Evolutionary conservation across 805 yeast species (phyloP).

Genomic region (Saccharomycopsis sp.): DNA sequence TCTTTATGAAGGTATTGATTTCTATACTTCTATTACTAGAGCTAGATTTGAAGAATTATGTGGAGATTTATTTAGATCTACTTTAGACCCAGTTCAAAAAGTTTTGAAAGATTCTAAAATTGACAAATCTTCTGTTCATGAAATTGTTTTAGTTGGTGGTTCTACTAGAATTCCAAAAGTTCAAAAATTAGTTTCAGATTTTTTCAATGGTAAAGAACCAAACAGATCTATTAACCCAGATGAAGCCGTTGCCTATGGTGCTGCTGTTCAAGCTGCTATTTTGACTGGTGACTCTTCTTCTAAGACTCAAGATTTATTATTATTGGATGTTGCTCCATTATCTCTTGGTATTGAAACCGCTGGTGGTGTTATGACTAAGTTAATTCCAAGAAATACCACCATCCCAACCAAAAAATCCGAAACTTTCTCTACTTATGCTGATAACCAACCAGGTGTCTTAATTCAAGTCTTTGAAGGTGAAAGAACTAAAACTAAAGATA

Average conservation of each 20-base stretch:
- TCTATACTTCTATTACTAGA: constrained; percentile 96
- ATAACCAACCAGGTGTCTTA: constrained; percentile 99
- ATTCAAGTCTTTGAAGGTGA: constrained; percentile 98
- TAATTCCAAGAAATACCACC: constrained; percentile 97
- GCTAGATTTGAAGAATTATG: constrained; percentile 98
- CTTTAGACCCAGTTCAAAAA: constrained; percentile 93
- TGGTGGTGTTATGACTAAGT: constrained; percentile 99
- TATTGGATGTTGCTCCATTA: constrained; percentile 98
- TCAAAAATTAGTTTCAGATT: constrained; percentile 93
- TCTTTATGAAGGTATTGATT: constrained; percentile 91
- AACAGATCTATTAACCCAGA: constrained; percentile 97
- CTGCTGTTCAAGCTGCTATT: constrained; percentile 98
- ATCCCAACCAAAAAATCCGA: constrained; percentile 98
- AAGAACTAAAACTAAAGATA: constrained; percentile 92
- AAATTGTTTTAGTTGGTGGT: constrained; percentile 96
- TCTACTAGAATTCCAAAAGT: constrained; percentile 99
- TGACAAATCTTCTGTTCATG: constrained; percentile 86
- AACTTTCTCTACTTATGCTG: constrained; percentile 95
- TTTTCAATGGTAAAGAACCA: constrained; percentile 98
- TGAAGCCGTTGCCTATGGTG: constrained; percentile 99
- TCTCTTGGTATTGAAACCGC: constrained; percentile 99
- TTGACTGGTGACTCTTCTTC: constrained; percentile 95
- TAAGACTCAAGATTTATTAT: constrained; percentile 92
- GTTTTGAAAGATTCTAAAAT: constrained; percentile 89
- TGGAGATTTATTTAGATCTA: constrained; percentile 91